Evolutionary conservation across 2,329 filamentous ascomycete genomes (phyloP), one percentile per base, ranked within the genome.

Genomic region (Diaporthe caulivora): DNA sequence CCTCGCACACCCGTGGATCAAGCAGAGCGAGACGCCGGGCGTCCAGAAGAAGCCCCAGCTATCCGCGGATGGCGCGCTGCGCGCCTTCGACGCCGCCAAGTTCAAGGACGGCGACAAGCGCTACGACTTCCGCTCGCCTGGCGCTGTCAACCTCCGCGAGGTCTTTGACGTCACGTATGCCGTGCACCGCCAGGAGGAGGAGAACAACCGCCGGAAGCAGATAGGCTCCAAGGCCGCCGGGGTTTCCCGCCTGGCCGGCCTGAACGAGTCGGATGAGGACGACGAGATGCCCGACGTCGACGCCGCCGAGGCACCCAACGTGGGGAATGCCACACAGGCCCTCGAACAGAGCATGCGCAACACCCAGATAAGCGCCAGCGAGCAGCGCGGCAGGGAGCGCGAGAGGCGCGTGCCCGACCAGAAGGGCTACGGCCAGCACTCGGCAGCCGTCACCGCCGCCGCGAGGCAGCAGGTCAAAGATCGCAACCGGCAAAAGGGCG

Each of bases 91-190:
- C 72, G 83, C 89, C 0, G 80, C 84, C 54, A 87, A 87, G 76
- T 80, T 91, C 21, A 83, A 87, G 55, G 89, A 90, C 44, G 83
- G 86, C 49, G 92, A 93, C 37, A 92, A 91, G 76, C 92, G 94
- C 24, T 92, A 93, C 84, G 97, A 99, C 82, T 99, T 98, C 91
- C 91, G 97, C 73, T 98, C 95, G 0, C 97, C 97, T 0, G 97
- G 95, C 67, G 95, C 95, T 2, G 93, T 99, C 83, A 98, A 98
- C 81, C 87, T 99, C 17, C 94, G 97, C 74, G 97, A 99, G 83
- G 95, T 98, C 2, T 99, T 99, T 77, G 97, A 99, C 80, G 96
- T 99, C 64, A 93, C 95, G n/a, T 99, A 99, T 80, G 96, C 97
- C 11, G 97, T 99, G 11, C 97, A 98, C 81, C 89, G 97, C 60